These are phyloP conservation scores for Tulasnella sp. DNA, from an alignment of 768 basidiomycete species.

Conservation along the genomic window DNA sequence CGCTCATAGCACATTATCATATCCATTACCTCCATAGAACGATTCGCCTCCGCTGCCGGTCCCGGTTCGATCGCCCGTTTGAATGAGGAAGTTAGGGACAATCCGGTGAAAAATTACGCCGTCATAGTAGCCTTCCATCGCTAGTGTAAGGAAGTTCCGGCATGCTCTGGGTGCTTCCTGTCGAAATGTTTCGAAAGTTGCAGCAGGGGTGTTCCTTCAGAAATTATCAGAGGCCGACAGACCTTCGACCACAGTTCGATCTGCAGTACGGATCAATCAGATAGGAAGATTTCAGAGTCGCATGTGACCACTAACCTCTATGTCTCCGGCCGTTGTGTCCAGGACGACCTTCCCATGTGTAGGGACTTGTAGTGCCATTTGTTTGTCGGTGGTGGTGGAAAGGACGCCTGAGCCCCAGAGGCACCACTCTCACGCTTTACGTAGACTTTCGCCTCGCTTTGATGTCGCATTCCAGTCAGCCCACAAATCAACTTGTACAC, in stretches of 20 bases:
- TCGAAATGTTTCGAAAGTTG: background rate
- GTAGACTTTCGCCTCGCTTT: background rate
- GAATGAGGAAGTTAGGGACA: constrained; percentile 89
- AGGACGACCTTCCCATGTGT: constrained; percentile 86
- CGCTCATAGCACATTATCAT: background rate
- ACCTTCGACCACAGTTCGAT: constrained; percentile 95
- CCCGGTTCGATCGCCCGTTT: constrained; percentile 91
- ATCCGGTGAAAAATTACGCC: constrained; percentile 94
- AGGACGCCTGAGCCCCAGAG: background rate
- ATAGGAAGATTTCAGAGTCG: background rate
- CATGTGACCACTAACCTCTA: constrained; percentile 44
- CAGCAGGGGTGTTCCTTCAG: background rate
- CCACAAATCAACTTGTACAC: background rate
- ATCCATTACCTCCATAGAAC: constrained; percentile 76
- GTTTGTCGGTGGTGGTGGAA: constrained; percentile 9
- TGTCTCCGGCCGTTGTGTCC: constrained; percentile 84
- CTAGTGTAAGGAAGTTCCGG: constrained; percentile 84
- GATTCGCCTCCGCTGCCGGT: constrained; percentile 93
- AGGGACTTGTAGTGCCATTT: constrained; percentile 54
- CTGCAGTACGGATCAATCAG: constrained; percentile 49
- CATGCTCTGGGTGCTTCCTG: constrained; percentile 95
- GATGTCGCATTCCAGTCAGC: background rate
- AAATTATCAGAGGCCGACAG: background rate
- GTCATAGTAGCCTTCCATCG: constrained; percentile 97
- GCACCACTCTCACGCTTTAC: background rate